Evolutionary conservation across 768 basidiomycete species (phyloP).

Genomic region (Tricholoma furcatifolium): DNA sequence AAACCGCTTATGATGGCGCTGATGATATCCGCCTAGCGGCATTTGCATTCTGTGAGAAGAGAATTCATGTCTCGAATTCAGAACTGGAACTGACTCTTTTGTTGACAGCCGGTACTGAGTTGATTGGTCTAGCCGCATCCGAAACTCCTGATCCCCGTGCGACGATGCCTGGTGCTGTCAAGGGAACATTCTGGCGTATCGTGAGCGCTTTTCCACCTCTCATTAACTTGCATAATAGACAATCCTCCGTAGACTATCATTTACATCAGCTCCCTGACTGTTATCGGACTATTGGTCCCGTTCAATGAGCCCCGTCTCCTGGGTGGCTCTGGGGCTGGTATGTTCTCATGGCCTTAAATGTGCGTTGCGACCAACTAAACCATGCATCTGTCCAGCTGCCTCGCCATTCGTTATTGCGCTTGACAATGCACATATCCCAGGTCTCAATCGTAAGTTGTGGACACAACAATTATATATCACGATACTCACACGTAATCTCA

Average conservation of each 20-base stretch:
- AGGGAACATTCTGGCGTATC: slow-evolving; percentile 49
- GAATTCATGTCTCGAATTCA: not conserved
- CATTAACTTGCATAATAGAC: not conserved
- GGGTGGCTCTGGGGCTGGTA: slow-evolving; percentile 34
- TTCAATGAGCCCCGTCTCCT: slow-evolving; percentile 35
- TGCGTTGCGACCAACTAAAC: not conserved
- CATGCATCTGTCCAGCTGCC: slow-evolving; percentile 24
- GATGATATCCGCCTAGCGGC: slow-evolving; percentile 23
- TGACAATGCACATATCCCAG: slow-evolving; percentile 37
- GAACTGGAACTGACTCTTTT: not conserved
- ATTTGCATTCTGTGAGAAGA: slow-evolving; percentile 35
- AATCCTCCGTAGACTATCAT: slow-evolving; percentile 36
- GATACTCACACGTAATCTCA: not conserved
- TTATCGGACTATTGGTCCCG: slow-evolving; percentile 41
- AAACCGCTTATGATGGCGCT: not conserved
- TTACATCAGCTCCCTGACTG: slow-evolving; percentile 41
- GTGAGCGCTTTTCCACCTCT: slow-evolving; percentile 21
- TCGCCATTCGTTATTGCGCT: slow-evolving; percentile 48
- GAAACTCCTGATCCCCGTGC: slow-evolving; percentile 46
- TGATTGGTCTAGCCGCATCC: slow-evolving; percentile 44
- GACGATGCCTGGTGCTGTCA: slow-evolving; percentile 43
- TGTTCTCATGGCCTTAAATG: not conserved
- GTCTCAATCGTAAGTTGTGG: slow-evolving; percentile 33
- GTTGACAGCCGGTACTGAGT: slow-evolving; percentile 40
- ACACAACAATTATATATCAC: not conserved